These are phyloP conservation scores for Volvox africanus DNA, from an alignment of 139 green algal species.

Conservation along the genomic window DNA sequence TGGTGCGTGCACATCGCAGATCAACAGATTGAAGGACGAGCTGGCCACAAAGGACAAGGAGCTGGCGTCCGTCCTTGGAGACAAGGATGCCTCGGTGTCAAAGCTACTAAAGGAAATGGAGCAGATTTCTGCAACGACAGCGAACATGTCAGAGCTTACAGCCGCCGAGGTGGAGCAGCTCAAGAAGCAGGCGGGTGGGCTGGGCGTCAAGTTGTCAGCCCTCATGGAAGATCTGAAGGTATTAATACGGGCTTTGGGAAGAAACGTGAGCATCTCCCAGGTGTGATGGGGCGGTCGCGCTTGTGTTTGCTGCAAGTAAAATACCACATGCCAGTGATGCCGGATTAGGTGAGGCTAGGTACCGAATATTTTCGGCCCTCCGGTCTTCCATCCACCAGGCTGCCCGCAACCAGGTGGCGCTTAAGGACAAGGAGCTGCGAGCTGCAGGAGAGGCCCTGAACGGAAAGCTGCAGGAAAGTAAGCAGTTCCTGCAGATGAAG, in stretches of 20 bases:
- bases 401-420: conserved; percentile 16
- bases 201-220: conserved; percentile 13
- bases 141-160: background rate
- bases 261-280: no score
- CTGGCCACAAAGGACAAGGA: conserved; percentile 23
- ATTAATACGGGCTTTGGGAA: background rate
- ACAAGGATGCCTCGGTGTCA: conserved; percentile 18
- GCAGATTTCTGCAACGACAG: background rate
- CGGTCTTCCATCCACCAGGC: background rate
- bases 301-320: no score
- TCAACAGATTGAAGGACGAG: conserved; percentile 44
- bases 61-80: background rate
- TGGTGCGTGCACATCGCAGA: background rate
- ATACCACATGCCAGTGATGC: no score
- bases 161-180: conserved; percentile 46
- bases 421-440: conserved; percentile 49
- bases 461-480: conserved; percentile 57
- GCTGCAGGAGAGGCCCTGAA: conserved; percentile 14
- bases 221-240: conserved; percentile 16
- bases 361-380: background rate
- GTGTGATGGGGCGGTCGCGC: background rate
- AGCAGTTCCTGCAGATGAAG: conserved; percentile 73
- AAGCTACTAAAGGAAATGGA: conserved; percentile 49
- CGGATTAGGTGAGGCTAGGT: background rate
- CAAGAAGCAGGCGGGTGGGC: conserved; percentile 48